Base-by-base conservation (phyloP, 495 filamentous ascomycete genomes). In the Talaromyces stipitatus region DNA sequence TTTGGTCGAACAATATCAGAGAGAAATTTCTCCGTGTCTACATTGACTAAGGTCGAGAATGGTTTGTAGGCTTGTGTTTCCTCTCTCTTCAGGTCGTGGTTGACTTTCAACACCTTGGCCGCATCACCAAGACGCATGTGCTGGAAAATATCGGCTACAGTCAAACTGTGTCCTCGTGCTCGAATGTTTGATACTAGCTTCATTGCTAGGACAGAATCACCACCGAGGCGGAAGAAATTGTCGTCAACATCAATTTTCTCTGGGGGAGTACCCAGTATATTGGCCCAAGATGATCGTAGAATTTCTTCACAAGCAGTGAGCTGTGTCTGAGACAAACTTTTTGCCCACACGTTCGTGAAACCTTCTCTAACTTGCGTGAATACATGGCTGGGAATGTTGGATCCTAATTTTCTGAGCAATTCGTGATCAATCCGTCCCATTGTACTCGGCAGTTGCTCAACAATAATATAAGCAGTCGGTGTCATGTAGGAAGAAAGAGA, bases 131-230 rank as follows among this genome's bases (percentile, higher is more conserved):
- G 65, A 20, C 69, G 70, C 69, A 73, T 73, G 62, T 73, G 60
- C 45, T 72, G 71, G 62, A 86, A 85, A 48, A 76, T 70, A 43
- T 72, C 68, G 1, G 75, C 71, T 10, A 76, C 72, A 1, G 65
- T 65, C 51, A 78, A 46, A 3, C 29, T 53, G 46, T 76, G 66
- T 4, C 71, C 71, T 26, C 70, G 60, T 1, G 52, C 55, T 18
- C 72, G 70, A 16, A 74, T 63, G 10, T 58, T 62, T 1, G 75
- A 71, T 0, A 73, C 72, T 7, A 79, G 50, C 30, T 73, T 75
- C 72, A 79, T 79, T 1, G 76, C 76, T 5, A 71, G 51, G 8
- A 79, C 64, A 10, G 76, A 79, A 57, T 78, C 72, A 28, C 76
- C 76, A 28, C 76, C 76, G 0, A 75, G 67, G 1, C 70, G 68